A percentile compares a stretch with the other conserved stretches of the same genome.
These are phyloP conservation scores for Solanum phureja DNA, from an alignment of 257 asterid species.

Conservation along the genomic window DNA sequence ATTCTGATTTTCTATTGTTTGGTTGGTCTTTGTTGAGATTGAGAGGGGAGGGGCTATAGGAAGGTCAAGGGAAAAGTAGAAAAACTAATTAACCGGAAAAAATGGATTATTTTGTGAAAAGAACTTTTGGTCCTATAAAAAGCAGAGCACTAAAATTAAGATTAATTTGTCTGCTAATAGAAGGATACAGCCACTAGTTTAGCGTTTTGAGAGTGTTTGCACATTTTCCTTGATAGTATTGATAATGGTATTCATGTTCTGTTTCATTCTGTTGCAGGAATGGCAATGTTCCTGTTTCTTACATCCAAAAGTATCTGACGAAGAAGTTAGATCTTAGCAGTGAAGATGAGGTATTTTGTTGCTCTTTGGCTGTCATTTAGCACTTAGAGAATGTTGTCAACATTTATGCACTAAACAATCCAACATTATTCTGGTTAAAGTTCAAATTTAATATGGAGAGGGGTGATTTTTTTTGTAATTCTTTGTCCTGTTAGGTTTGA, in stretches of 20 bases:
- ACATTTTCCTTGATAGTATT: neutral
- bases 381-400: neutral
- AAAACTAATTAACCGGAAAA: neutral
- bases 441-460: neutral
- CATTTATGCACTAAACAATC: neutral
- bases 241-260: neutral
- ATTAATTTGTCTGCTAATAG: neutral
- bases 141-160: neutral
- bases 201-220: neutral
- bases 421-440: neutral
- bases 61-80: neutral
- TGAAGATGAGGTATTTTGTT: conserved; percentile 67
- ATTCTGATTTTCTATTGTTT: neutral
- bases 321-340: conserved; percentile 51
- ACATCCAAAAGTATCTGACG: conserved; percentile 44
- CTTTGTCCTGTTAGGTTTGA: neutral
- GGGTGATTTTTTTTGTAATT: neutral
- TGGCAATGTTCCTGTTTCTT: conserved; percentile 58
- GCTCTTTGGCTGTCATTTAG: neutral
- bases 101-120: neutral
- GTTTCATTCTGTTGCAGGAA: conserved; percentile 42
- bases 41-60: neutral
- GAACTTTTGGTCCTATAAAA: neutral
- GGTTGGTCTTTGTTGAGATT: neutral
- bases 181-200: neutral